phyloP scores from a whole-genome alignment of 768 basidiomycete species.

The Mycena metata region DNA sequence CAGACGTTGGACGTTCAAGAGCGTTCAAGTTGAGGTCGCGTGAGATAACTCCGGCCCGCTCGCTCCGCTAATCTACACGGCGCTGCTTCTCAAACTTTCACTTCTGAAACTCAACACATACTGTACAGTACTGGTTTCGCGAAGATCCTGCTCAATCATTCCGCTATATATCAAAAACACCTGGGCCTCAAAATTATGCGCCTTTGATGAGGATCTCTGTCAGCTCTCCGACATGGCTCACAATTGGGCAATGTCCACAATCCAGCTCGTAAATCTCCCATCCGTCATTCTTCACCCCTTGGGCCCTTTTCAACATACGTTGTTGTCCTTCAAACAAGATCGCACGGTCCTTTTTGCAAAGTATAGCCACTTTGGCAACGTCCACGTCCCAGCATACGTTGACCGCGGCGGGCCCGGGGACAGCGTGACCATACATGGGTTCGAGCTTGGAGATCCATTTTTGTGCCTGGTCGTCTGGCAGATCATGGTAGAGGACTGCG shows the following conservation, averaged over 20 bases:
- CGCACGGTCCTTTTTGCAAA: conserved; percentile 18
- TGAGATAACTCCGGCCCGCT: no score
- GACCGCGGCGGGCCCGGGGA: neutral
- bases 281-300: neutral
- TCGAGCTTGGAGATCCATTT: neutral
- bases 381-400: neutral
- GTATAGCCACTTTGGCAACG: conserved; percentile 11
- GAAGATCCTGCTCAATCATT: no score
- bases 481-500: conserved; percentile 1
- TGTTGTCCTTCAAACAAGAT: conserved; percentile 8
- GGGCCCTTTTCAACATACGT: conserved; percentile 3
- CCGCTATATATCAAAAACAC: no score
- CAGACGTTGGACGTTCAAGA: no score
- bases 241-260: conserved; percentile 26
- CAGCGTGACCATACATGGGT: neutral
- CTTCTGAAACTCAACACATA: no score
- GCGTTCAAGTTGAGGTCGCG: no score
- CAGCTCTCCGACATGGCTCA: conserved; percentile 21
- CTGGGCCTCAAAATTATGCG: no score
- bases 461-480: neutral
- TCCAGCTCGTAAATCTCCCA: conserved; percentile 25
- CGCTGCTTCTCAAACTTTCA: no score
- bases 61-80: no score
- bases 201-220: conserved; percentile 3
- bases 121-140: no score